Evolutionary conservation across 768 basidiomycete genomes (phyloP), one percentile per base, ranked within the genome.

Genomic region (Solioccasus polychromus): DNA sequence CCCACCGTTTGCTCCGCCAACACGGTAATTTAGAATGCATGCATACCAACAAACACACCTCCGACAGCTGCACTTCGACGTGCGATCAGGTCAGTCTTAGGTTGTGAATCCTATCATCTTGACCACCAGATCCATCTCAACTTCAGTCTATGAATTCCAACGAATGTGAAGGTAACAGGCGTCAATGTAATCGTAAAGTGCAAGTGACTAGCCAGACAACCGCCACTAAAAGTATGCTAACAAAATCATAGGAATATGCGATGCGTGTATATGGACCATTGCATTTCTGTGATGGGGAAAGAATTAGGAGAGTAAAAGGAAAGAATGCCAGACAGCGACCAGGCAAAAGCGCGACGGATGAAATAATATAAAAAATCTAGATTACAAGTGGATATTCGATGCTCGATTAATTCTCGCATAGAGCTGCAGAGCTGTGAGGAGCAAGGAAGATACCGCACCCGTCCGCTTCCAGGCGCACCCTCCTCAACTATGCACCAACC

Each of bases 371-470:
- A 52, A 59, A n/a, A 52, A 47, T 64, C 62, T 63, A 63, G 53
- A 63, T 62, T 64, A 64, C 62, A 64, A 46, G 60, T 50, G 62
- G 54, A 62, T 60, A 63, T 53, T 57, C 57, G 50, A 48, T 62
- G 62, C 53, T 54, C 53, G 26, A 56, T 60, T 51, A 55, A 54
- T 50, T 52, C 45, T 44, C 35, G 28, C 29, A 30, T 18, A 45
- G 37, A 26, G 42, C 42, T 39, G 52, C 39, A 51, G 43, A 43
- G 42, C 50, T 46, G 42, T 41, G 35, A 42, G 48, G 49, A 52
- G 62, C 53, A 57, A 51, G 48, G 43, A 52, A 55, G 39, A 54
- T 40, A 53, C 45, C 51, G 41, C 54, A 57, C 54, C 49, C 52
- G 49, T 59, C 50, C 47, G 45, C 52, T 48, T 48, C 28, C 47